phyloP scores from a whole-genome alignment of 2,329 filamentous ascomycete species.

The Colletotrichum endophyticum region DNA sequence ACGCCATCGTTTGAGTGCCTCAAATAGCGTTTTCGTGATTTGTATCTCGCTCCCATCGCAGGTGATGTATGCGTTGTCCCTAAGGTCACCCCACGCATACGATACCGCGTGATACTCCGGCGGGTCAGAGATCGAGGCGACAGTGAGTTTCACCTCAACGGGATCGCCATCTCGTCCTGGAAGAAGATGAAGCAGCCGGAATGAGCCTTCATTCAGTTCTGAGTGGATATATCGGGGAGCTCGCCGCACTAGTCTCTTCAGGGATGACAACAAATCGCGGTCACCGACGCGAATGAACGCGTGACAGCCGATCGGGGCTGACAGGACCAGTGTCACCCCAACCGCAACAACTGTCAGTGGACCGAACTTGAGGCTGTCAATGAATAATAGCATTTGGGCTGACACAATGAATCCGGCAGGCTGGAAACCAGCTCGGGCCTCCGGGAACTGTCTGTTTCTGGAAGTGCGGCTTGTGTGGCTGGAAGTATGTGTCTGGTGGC shows the following conservation, averaged over 20 bases:
- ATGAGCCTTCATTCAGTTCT: background rate
- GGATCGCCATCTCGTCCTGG: background rate
- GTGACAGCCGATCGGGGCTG: background rate
- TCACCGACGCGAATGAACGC: background rate
- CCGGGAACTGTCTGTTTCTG: background rate
- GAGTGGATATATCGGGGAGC: background rate
- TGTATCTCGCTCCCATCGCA: constrained; percentile 27
- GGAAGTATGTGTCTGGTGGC: too few species aligned
- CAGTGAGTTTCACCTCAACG: background rate
- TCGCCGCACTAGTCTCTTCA: background rate
- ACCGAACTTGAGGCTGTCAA: background rate
- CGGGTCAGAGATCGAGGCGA: background rate
- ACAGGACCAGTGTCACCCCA: background rate
- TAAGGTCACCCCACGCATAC: background rate
- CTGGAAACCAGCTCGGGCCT: background rate
- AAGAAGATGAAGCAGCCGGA: background rate
- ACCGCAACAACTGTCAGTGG: background rate
- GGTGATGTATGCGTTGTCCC: constrained; percentile 19
- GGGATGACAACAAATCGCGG: background rate
- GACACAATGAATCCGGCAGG: background rate
- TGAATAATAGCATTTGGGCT: background rate
- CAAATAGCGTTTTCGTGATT: constrained; percentile 25
- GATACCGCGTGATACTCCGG: background rate
- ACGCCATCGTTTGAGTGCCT: background rate
- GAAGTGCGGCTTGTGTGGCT: background rate